A percentile compares a stretch with the other conserved stretches of the same genome.
phyloP scores from a whole-genome alignment of 1,284 basidiomycete genomes.

The Irpex sp. region DNA sequence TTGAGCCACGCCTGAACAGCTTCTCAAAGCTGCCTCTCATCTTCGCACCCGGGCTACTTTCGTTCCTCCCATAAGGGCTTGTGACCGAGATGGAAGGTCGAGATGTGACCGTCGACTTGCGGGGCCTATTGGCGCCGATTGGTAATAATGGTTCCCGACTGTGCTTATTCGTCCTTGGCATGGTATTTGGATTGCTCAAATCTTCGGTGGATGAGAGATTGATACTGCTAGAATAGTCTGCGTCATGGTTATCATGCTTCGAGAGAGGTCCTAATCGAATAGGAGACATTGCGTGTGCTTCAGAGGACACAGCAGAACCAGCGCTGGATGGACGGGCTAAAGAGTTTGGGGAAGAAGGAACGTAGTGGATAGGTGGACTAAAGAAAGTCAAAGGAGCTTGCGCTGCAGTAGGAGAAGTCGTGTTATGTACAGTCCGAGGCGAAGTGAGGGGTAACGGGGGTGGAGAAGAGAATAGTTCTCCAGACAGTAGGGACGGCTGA shows the following conservation, averaged over 20 bases:
- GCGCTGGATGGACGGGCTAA: constrained; percentile 34
- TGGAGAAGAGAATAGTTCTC: constrained; percentile 20
- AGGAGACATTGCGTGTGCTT: constrained; percentile 23
- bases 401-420: constrained; percentile 69
- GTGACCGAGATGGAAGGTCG: constrained; percentile 26
- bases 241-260: constrained; percentile 24
- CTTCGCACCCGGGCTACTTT: constrained; percentile 32
- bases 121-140: constrained; percentile 27
- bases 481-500: constrained; percentile 13
- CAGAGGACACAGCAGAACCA: constrained; percentile 26
- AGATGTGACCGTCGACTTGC: constrained; percentile 18
- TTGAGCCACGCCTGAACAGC: constrained; percentile 51
- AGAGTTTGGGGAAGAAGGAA: constrained; percentile 26
- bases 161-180: constrained; percentile 39
- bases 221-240: constrained; percentile 29
- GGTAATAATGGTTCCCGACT: constrained; percentile 70
- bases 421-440: constrained; percentile 23
- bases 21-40: constrained; percentile 53
- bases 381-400: constrained; percentile 75
- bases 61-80: constrained; percentile 23
- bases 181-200: constrained; percentile 20
- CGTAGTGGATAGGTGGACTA: constrained; percentile 57
- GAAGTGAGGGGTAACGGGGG: constrained; percentile 23
- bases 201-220: constrained; percentile 28
- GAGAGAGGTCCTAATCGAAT: constrained; percentile 26